Conservation (phyloP, 2,329 filamentous ascomycete species). For the Pezicula neosporulosa region DNA sequence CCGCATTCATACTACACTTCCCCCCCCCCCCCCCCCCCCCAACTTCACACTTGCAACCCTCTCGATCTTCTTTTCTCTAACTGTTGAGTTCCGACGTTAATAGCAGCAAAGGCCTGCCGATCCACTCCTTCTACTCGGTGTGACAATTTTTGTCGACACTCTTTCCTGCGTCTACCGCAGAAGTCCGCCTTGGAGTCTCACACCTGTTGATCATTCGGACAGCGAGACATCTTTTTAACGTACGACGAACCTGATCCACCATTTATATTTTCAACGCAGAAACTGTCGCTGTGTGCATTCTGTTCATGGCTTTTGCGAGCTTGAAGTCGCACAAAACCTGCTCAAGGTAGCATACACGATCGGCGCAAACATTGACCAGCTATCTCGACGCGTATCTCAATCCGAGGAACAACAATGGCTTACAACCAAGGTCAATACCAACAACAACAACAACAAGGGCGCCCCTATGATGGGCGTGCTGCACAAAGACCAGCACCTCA, state of each 20-base stretch:
- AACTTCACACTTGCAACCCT: neutral
- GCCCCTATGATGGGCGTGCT: conserved; percentile 25
- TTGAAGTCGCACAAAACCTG: neutral
- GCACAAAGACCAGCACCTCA: conserved; percentile 22
- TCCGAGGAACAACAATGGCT: conserved; percentile 20
- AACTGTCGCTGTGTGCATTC: neutral
- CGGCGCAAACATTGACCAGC: neutral
- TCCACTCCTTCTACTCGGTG: neutral
- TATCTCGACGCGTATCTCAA: neutral
- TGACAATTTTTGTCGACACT: neutral
- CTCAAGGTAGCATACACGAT: neutral
- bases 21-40: no score
- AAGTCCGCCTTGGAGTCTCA: neutral
- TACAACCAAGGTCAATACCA: conserved; percentile 28
- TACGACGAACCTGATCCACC: neutral
- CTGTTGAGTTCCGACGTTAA: neutral
- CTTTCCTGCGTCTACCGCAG: neutral
- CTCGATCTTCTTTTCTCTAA: neutral
- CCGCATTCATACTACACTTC: neutral
- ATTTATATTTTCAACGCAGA: neutral
- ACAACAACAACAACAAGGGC: conserved; percentile 20
- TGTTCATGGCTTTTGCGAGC: neutral
- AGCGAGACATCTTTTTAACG: neutral
- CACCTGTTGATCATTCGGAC: conserved; percentile 1
- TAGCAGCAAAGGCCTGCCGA: neutral